Evolutionary conservation across 75 land plant genomes (phyloP).

Genomic region (Selaginella tamariscina): DNA sequence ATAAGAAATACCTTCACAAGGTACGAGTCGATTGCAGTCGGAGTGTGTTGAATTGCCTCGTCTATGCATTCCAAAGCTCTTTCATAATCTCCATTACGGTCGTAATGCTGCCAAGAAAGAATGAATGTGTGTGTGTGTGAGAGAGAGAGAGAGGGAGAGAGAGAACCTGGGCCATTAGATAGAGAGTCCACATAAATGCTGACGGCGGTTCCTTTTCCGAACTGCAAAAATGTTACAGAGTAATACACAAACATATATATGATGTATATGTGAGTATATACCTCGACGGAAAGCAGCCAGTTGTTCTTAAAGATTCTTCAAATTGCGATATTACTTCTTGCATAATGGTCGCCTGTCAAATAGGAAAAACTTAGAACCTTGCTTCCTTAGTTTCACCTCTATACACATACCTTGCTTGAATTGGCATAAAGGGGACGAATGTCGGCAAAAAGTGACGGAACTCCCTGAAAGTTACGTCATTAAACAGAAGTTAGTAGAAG

Average conservation of each 20-base stretch:
- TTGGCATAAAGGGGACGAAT: conserved; percentile 75
- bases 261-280: not conserved
- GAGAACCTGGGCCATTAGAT: conserved; percentile 80
- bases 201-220: conserved; percentile 76
- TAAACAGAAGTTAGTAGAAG: too few species aligned
- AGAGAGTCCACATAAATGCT: conserved; percentile 87
- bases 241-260: not conserved
- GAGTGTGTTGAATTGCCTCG: conserved; percentile 90
- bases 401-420: conserved; percentile 55
- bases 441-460: conserved; percentile 93
- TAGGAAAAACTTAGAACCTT: not conserved
- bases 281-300: conserved; percentile 23
- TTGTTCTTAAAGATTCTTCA: conserved; percentile 46
- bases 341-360: conserved; percentile 51
- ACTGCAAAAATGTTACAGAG: conserved; percentile 25
- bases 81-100: conserved; percentile 55
- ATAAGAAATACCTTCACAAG: conserved; percentile 55
- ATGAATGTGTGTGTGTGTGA: not conserved
- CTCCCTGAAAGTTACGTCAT: conserved; percentile 76
- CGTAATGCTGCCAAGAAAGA: conserved; percentile 67
- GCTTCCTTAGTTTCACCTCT: too few species aligned
- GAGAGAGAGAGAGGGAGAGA: too few species aligned
- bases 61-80: conserved; percentile 70
- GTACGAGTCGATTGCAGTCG: conserved; percentile 92
- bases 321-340: conserved; percentile 51